Evolutionary conservation across 345 rosid genomes (phyloP), one percentile per base, ranked within the genome.

Genomic region (Eutrema japonicum): DNA sequence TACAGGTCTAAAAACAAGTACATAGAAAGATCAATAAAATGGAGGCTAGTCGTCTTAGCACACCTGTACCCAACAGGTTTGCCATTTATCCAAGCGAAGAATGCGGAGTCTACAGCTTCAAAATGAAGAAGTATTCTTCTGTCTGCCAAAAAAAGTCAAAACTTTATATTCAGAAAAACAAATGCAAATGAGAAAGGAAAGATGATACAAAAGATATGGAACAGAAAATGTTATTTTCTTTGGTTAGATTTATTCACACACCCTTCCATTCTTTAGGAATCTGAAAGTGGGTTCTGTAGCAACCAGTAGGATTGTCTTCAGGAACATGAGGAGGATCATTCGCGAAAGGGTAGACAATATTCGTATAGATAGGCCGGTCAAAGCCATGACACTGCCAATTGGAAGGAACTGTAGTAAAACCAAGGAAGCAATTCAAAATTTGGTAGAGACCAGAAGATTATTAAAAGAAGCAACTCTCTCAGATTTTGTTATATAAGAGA

Each of bases 321-420:
- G 97, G 91, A 74, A 90, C 86, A 71, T 79, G 73, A 37, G 97
- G 99, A 74, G 97, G 97, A 74, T 95, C 85, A 73, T 83, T 77
- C 0, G 81, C 81, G 71, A 95, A 86, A 70, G 99, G 97, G 79
- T 92, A 95, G 10, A 81, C 78, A 50, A 82, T 27, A 84, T 95
- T 95, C 8, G 97, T 92, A 77, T 88, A 95, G 68, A 92, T 90
- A 51, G 99, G 99, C 51, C 81, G 82, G 79, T 95, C 99, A 83
- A 84, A 95, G 69, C 97, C 99, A 86, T 95, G 96, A 86, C 86
- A 75, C 84, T 95, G 92, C 99, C 99, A 95, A 66, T 92, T 95
- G 49, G 99, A 95, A 82, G 99, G 99, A 82, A 95, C 97, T 95
- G 91, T 36, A 72, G 91, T 36, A 72, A 79, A 81, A 80, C 68